Percentiles rank a stretch among this genome's conserved stretches.
phyloP scores from a whole-genome alignment of 352 stramenopile species.

The Achlya hypogyna region DNA sequence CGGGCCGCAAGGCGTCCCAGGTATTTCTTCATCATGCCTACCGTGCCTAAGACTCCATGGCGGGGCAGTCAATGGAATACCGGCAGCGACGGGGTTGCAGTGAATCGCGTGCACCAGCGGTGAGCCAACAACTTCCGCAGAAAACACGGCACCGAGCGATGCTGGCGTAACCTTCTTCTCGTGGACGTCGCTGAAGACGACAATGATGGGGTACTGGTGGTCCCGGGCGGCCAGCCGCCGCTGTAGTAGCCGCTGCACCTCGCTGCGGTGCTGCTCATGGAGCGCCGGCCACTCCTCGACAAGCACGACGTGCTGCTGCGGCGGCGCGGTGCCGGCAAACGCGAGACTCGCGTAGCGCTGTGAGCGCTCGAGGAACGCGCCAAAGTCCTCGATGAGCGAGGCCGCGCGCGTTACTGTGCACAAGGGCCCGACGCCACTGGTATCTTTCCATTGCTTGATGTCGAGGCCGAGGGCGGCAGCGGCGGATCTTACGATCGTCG shows the following conservation, averaged over 20 bases:
- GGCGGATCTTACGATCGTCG: conserved; percentile 57
- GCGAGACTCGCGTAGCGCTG: conserved; percentile 56
- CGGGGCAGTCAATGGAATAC: conserved; percentile 21
- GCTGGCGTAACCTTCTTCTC: conserved; percentile 60
- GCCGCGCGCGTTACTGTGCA: conserved; percentile 40
- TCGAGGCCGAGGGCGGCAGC: conserved; percentile 33
- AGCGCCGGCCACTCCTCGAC: conserved; percentile 57
- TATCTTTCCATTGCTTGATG: conserved; percentile 69
- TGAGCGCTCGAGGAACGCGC: conserved; percentile 64
- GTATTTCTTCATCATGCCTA: conserved; percentile 48
- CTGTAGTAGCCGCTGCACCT: conserved; percentile 9
- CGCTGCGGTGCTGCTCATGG: conserved; percentile 5
- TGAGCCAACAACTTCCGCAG: conserved; percentile 50
- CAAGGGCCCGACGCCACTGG: conserved; percentile 39
- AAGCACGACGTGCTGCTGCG: conserved; percentile 44
- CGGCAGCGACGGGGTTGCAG: conserved; percentile 68
- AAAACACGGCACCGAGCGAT: conserved; percentile 60
- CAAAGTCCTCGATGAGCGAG: conserved; percentile 60
- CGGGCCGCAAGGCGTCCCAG: conserved; percentile 33
- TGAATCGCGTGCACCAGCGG: conserved; percentile 59
- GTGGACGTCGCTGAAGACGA: conserved; percentile 73
- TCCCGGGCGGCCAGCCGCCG: neutral
- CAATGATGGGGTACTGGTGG: conserved; percentile 50
- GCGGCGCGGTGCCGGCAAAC: conserved; percentile 13
- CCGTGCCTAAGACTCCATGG: neutral